Evolutionary conservation across 495 filamentous ascomycete species (phyloP).

Genomic region (Extremus antarcticus): DNA sequence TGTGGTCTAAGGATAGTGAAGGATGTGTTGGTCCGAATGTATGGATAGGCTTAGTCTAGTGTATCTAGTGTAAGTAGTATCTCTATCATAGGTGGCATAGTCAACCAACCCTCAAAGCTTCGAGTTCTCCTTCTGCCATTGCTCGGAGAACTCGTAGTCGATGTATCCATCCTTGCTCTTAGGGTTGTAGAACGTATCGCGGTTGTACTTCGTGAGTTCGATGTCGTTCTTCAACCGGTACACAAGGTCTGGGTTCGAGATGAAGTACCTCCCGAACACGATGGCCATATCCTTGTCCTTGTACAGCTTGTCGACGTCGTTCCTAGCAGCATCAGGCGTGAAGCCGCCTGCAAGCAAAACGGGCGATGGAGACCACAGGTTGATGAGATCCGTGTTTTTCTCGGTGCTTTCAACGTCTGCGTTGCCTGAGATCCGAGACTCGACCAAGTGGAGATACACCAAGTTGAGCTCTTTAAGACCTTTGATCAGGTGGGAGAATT

Average conservation of each 20-base stretch:
- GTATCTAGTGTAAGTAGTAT: background rate
- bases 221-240: slow-evolving; percentile 51
- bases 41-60: too few relatives aligned
- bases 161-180: background rate
- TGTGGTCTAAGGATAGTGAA: too few relatives aligned
- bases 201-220: background rate
- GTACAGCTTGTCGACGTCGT: slow-evolving; percentile 45
- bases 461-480: slow-evolving; percentile 45
- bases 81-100: background rate
- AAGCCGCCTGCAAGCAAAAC: slow-evolving; percentile 56
- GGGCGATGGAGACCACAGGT: slow-evolving; percentile 40
- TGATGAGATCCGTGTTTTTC: slow-evolving; percentile 42
- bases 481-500: slow-evolving; percentile 49
- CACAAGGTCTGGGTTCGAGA: slow-evolving; percentile 60
- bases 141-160: background rate
- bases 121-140: background rate
- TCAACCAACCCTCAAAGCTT: background rate
- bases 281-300: slow-evolving; percentile 37
- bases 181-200: background rate
- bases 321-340: slow-evolving; percentile 35
- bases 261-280: slow-evolving; percentile 55
- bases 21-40: too few relatives aligned
- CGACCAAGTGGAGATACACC: slow-evolving; percentile 57
- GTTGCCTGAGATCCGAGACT: slow-evolving; percentile 40
- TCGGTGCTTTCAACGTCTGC: slow-evolving; percentile 35